A percentile compares a stretch with the other conserved stretches of the same genome.
Evolutionary conservation across 176 grass and related monocot species (phyloP).

Genomic region (Tillandsia leiboldiana): DNA sequence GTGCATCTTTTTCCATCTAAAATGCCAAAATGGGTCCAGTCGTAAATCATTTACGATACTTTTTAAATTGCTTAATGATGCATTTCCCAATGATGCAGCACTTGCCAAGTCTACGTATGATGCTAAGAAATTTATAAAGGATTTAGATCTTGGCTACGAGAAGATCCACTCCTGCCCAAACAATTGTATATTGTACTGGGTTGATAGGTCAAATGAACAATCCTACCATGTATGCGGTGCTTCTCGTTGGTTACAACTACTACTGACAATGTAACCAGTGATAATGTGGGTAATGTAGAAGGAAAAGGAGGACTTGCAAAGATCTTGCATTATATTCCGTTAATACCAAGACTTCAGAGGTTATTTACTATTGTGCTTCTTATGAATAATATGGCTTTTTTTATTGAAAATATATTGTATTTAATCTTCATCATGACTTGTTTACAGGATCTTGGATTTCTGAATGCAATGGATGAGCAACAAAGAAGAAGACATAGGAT

Average conservation of each 20-base stretch:
- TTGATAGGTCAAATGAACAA: not conserved
- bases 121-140: too few species aligned
- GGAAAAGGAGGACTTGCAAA: not conserved
- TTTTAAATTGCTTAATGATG: too few species aligned
- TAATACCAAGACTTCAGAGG: constrained; percentile 3
- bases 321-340: not conserved
- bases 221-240: not conserved
- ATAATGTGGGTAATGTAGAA: too few species aligned
- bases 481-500: constrained; percentile 48
- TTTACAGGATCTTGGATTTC: constrained; percentile 20
- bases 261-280: not conserved
- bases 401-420: too few species aligned
- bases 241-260: not conserved
- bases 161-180: not conserved
- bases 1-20: too few species aligned
- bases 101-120: too few species aligned
- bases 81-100: too few species aligned
- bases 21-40: too few species aligned
- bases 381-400: not conserved
- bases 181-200: not conserved
- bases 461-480: constrained; percentile 25
- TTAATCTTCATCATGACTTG: not conserved
- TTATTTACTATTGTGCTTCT: not conserved
- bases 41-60: too few species aligned
- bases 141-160: too few species aligned